Evolutionary conservation across 371 early-diverging fungal species (phyloP), one percentile per base, ranked within the genome.

Genomic region (Mucor indicus): DNA sequence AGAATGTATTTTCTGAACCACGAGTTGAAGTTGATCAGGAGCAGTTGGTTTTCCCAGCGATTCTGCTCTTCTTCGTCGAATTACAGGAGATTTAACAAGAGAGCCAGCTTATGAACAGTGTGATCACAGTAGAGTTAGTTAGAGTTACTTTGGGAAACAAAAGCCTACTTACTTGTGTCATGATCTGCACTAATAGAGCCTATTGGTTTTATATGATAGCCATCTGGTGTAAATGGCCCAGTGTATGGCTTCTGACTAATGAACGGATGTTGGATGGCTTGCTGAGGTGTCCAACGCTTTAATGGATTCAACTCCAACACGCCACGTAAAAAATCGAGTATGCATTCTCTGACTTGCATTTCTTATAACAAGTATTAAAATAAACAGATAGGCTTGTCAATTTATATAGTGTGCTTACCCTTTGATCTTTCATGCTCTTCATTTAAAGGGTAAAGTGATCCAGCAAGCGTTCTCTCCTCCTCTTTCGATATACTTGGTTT

Each of bases 201-300:
- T n/a, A n/a, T n/a, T n/a, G n/a, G n/a, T n/a, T n/a, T n/a, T n/a
- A n/a, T n/a, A n/a, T n/a, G n/a, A n/a, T n/a, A n/a, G n/a, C 15
- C 24, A n/a, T 67, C 63, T 3, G 85, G 83, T 10, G 70, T 51
- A 41, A 80, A 85, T 12, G 75, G 71, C 1, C 81, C 84, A 5
- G 63, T 65, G 31, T 80, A 91, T n/a, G 76, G 75, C 46, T 91
- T 86, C 8, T 92, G 93, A 0, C 95, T 95, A 43, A 97, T 86
- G 55, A 98, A 97, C 1, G 98, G 98, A 53, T 98, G 98, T 52
- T 87, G 67, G 11, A 83, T 71, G 4, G 98, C 97, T 54, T 98
- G 92, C 29, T 85, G 87, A 3, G 98, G 96, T 3, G 92, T 86
- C 95, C 95, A 95, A 44, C 98, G 81, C 59, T 88, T 88, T 31